Evolutionary conservation across 768 basidiomycete genomes (phyloP), one percentile per base, ranked within the genome.

Genomic region (Vishniacozyma victoriae): DNA sequence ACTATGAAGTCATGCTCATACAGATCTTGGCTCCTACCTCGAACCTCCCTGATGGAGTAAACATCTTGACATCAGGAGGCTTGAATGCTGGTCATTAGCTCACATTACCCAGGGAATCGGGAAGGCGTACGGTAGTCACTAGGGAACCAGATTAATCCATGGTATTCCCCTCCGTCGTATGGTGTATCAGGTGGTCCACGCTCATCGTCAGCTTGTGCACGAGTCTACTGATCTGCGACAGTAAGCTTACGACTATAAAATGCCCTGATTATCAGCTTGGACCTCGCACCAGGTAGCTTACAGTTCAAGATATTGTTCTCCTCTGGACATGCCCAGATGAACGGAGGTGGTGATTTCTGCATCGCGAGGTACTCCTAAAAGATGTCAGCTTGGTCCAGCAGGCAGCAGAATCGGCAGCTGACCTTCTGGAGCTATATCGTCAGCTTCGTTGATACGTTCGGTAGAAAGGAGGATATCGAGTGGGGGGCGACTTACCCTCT

Each of bases 271-370:
- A 31, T 52, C 45, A 51, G 47, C 43, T 35, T 14, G 15, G 24
- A 27, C 43, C 25, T 33, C 9, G 9, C 3, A 40, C 14, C 15
- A 78, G n/a, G n/a, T n/a, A n/a, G n/a, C 90, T 73, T 70, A 95
- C 91, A 96, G 46, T 81, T 90, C 42, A 96, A 72, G 61, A 96
- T 92, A 72, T 96, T 93, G 82, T 91, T 91, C 79, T 97, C 93
- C 63, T 95, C 91, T 13, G 93, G 93, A 24, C 79, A 79, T 31
- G 93, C 92, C 85, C 87, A 92, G 18, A 96, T 84, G 72, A 91
- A 97, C 52, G 93, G 93, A 1, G 93, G 93, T 13, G 93, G 89
- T 52, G 86, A 84, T 66, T 76, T 85, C 75, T 93, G 89, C 87
- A 96, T 93, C 41, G 80, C 76, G 62, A 86, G 80, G 74, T 85